Evolutionary conservation across 192 early-diverging fungal species (phyloP).

Genomic region (Phlyctochytrium planicorne): DNA sequence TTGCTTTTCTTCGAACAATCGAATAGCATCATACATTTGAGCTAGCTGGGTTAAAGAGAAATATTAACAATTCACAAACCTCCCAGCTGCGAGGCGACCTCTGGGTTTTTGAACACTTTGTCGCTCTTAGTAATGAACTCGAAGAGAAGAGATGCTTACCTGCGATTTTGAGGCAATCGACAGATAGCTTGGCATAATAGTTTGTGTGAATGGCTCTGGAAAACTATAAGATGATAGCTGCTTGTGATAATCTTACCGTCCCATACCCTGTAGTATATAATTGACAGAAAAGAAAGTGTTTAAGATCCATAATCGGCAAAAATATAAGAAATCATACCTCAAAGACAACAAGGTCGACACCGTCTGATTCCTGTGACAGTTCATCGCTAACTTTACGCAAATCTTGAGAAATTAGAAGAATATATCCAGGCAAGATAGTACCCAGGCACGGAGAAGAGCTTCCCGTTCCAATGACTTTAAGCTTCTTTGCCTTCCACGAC

Average conservation of each 20-base stretch:
- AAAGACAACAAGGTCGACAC: slow-evolving; percentile 73
- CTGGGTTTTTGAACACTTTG: slow-evolving; percentile 73
- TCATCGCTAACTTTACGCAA: slow-evolving; percentile 62
- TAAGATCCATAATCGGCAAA: background rate
- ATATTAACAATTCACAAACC: background rate
- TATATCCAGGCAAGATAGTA: background rate
- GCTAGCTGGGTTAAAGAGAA: slow-evolving; percentile 27
- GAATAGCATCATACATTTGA: slow-evolving; percentile 67
- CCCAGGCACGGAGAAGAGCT: slow-evolving; percentile 68
- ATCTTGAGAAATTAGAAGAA: slow-evolving; percentile 39
- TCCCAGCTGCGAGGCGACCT: slow-evolving; percentile 64
- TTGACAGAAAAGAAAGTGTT: background rate
- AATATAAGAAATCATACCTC: slow-evolving; percentile 38
- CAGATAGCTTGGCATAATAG: slow-evolving; percentile 62
- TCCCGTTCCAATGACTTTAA: slow-evolving; percentile 66
- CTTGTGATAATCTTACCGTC: slow-evolving; percentile 8
- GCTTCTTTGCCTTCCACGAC: slow-evolving; percentile 27
- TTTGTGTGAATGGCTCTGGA: slow-evolving; percentile 79
- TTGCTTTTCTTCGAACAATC: slow-evolving; percentile 40
- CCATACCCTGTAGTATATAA: slow-evolving; percentile 22
- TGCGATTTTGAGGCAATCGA: slow-evolving; percentile 74
- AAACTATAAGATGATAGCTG: background rate
- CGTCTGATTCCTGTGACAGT: slow-evolving; percentile 45
- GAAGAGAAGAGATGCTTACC: slow-evolving; percentile 11
- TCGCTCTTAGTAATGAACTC: background rate